These are phyloP conservation scores for Vinca major DNA, from an alignment of 305 asterid genomes.

Conservation along the genomic window DNA sequence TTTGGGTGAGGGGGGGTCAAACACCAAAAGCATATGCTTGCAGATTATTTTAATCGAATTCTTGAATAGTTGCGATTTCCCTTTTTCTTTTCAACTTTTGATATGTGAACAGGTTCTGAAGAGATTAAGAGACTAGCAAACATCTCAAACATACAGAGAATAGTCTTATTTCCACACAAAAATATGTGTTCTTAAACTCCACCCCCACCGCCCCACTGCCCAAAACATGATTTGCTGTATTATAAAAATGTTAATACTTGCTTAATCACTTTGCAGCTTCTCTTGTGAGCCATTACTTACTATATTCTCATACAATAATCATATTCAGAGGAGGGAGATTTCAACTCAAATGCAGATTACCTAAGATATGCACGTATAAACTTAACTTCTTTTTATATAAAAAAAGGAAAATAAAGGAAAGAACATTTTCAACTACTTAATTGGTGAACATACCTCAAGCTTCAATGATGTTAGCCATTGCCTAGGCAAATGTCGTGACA, in stretches of 20 bases:
- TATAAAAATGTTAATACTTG: conserved; percentile 1
- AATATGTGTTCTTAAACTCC: background rate
- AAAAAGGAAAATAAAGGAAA: background rate
- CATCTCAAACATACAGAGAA: background rate
- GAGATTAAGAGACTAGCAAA: background rate
- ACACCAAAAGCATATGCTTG: background rate
- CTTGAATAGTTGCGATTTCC: background rate
- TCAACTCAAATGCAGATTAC: background rate
- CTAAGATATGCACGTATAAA: background rate
- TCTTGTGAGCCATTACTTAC: background rate
- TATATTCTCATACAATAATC: background rate
- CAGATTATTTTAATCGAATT: background rate
- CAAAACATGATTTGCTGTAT: background rate
- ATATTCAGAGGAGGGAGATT: background rate
- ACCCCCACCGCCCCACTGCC: too few species aligned
- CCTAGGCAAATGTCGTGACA: conserved; percentile 68
- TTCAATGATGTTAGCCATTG: conserved; percentile 79
- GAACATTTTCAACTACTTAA: conserved; percentile 11
- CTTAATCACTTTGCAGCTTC: background rate
- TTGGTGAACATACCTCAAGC: conserved; percentile 44
- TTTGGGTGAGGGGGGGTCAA: conserved; percentile 1
- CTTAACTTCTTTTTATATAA: background rate
- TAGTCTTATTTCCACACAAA: background rate
- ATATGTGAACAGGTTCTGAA: background rate
- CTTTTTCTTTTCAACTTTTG: background rate